Conservation (phyloP, 176 grass and related monocot species). For the Calamus simplicifolius region DNA sequence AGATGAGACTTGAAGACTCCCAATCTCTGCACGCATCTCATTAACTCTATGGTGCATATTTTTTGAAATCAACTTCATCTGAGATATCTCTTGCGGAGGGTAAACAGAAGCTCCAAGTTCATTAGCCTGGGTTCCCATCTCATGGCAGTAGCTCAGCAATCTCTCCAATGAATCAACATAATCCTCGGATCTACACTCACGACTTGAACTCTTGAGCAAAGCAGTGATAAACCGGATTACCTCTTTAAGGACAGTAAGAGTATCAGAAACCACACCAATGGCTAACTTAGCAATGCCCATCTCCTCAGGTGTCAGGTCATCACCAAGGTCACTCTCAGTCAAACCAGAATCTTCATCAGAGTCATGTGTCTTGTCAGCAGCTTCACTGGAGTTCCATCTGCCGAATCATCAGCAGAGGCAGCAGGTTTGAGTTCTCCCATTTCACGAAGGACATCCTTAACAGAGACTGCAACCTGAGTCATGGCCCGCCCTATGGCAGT, state of each 20-base stretch:
- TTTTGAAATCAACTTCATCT: slow-evolving; percentile 47
- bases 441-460: slow-evolving; percentile 85
- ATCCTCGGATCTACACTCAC: slow-evolving; percentile 25
- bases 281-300: slow-evolving; percentile 46
- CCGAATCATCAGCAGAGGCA: slow-evolving; percentile 19
- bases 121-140: slow-evolving; percentile 60
- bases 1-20: slow-evolving; percentile 32
- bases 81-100: slow-evolving; percentile 54
- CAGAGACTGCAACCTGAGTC: slow-evolving; percentile 54
- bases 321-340: slow-evolving; percentile 44
- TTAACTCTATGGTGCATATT: slow-evolving; percentile 19
- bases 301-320: slow-evolving; percentile 68
- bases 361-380: slow-evolving; percentile 11
- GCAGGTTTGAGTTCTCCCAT: slow-evolving; percentile 70
- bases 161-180: slow-evolving; percentile 74
- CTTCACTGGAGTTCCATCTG: slow-evolving; percentile 33
- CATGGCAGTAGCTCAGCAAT: slow-evolving; percentile 48
- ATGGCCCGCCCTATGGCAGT: slow-evolving; percentile 66
- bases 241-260: slow-evolving; percentile 65
- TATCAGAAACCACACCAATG: slow-evolving; percentile 40
- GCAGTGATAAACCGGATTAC: slow-evolving; percentile 66
- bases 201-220: slow-evolving; percentile 50
- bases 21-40: slow-evolving; percentile 41
- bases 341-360: slow-evolving; percentile 53
- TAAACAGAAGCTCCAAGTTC: slow-evolving; percentile 76